phyloP scores from a whole-genome alignment of 306 rosid genomes.

The Psophocarpus tetragonolobus region DNA sequence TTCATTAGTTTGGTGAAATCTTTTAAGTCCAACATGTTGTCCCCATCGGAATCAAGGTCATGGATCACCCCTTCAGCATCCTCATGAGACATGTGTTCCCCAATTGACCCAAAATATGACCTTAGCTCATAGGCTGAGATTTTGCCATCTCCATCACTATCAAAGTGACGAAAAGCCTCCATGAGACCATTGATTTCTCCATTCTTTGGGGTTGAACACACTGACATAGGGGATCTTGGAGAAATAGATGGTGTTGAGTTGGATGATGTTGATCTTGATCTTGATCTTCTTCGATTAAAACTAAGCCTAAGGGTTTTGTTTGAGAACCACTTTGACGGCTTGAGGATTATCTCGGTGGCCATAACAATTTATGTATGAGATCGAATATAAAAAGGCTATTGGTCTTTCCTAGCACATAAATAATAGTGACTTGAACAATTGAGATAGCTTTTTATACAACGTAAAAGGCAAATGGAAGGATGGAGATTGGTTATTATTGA shows the following conservation, averaged over 20 bases:
- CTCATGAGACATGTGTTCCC: slow-evolving; percentile 62
- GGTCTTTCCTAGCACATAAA: not conserved
- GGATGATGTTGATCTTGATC: slow-evolving; percentile 44
- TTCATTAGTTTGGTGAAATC: slow-evolving; percentile 65
- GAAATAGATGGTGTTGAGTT: slow-evolving; percentile 25
- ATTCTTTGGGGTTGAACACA: slow-evolving; percentile 24
- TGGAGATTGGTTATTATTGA: not conserved
- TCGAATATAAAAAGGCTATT: not conserved
- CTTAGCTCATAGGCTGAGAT: slow-evolving; percentile 64
- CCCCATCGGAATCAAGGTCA: slow-evolving; percentile 64
- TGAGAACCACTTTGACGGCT: slow-evolving; percentile 66
- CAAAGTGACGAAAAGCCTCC: slow-evolving; percentile 60
- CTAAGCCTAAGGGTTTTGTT: slow-evolving; percentile 45
- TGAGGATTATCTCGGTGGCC: slow-evolving; percentile 43
- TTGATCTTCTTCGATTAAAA: slow-evolving; percentile 39
- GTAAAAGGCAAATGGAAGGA: not conserved
- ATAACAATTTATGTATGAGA: slow-evolving; percentile 5
- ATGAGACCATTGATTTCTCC: slow-evolving; percentile 41
- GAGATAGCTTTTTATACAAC: not conserved
- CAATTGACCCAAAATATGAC: slow-evolving; percentile 66
- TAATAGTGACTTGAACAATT: not conserved
- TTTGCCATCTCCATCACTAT: slow-evolving; percentile 62
- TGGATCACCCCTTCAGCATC: slow-evolving; percentile 60
- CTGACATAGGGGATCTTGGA: slow-evolving; percentile 38
- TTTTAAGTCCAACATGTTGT: slow-evolving; percentile 45